Evolutionary conservation across 2,329 filamentous ascomycete genomes (phyloP).

Genomic region (Escovopsis sp.): DNA sequence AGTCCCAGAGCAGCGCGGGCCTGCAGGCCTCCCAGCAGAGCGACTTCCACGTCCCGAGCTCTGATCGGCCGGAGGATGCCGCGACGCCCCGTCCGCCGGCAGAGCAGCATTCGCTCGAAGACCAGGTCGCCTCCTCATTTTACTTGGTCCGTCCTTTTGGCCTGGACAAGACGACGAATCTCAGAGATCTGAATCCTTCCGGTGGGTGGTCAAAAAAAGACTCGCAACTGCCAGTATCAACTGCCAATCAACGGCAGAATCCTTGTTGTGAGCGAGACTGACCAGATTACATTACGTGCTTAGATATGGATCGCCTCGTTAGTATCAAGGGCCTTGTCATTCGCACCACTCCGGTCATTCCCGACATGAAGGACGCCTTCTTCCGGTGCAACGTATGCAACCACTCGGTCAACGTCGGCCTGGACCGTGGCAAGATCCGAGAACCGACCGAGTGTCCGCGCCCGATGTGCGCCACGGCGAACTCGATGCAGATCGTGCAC

Average conservation of each 20-base stretch:
- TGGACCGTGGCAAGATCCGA: conserved; percentile 90
- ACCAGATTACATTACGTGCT: neutral
- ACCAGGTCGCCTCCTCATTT: conserved; percentile 62
- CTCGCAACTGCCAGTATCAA: no score
- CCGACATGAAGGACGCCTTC: conserved; percentile 98
- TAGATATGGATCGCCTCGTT: conserved; percentile 90
- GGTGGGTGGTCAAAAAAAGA: conserved; percentile 23
- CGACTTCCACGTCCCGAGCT: conserved; percentile 63
- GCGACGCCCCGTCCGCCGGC: conserved; percentile 25
- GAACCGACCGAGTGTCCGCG: conserved; percentile 87
- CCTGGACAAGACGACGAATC: conserved; percentile 71
- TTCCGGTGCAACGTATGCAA: conserved; percentile 92
- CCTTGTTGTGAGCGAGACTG: neutral
- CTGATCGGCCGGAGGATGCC: conserved; percentile 47
- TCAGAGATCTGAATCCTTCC: conserved; percentile 85
- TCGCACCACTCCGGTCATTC: conserved; percentile 86
- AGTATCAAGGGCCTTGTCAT: conserved; percentile 94
- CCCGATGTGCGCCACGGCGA: conserved; percentile 63
- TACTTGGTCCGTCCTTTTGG: conserved; percentile 87
- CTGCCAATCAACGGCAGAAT: no score
- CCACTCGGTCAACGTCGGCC: conserved; percentile 76
- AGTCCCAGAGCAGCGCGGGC: conserved; percentile 41
- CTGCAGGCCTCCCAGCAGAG: conserved; percentile 30
- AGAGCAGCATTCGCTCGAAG: conserved; percentile 46
- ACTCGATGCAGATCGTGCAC: conserved; percentile 97